Percentiles rank a stretch among this genome's conserved stretches.
These are phyloP conservation scores for Gossypium mustelinum DNA, from an alignment of 345 rosid genomes.

Conservation along the genomic window DNA sequence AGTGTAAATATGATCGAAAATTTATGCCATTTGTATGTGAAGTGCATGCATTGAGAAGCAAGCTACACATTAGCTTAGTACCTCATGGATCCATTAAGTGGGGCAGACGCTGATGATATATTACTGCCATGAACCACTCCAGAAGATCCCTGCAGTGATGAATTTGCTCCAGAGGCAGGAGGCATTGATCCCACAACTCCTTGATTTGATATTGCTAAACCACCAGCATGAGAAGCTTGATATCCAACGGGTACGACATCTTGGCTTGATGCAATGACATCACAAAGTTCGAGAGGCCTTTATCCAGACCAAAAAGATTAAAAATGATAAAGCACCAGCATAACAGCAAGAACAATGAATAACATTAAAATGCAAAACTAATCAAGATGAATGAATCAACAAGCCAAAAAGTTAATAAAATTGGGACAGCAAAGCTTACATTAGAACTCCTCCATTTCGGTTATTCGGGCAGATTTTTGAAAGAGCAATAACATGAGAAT, in stretches of 20 bases:
- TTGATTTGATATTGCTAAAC: slow-evolving; percentile 59
- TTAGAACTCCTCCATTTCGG: slow-evolving; percentile 58
- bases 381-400: background rate
- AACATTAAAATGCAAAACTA: background rate
- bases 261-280: slow-evolving; percentile 52
- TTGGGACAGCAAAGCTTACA: slow-evolving; percentile 47
- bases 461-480: slow-evolving; percentile 84
- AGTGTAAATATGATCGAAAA: slow-evolving; percentile 15
- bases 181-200: slow-evolving; percentile 54
- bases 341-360: slow-evolving; percentile 3
- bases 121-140: slow-evolving; percentile 56
- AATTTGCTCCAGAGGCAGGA: slow-evolving; percentile 59
- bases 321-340: slow-evolving; percentile 19
- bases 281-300: slow-evolving; percentile 96
- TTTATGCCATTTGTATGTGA: slow-evolving; percentile 15
- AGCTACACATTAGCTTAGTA: slow-evolving; percentile 21
- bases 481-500: slow-evolving; percentile 71
- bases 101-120: slow-evolving; percentile 52
- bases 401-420: slow-evolving; percentile 3
- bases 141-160: slow-evolving; percentile 59
- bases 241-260: slow-evolving; percentile 55
- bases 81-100: slow-evolving; percentile 58
- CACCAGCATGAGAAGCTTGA: slow-evolving; percentile 55
- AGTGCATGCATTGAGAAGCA: slow-evolving; percentile 15
- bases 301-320: slow-evolving; percentile 31